Evolutionary conservation across 208 protist species (phyloP).

Genomic region (Trypanosoma vivax): DNA sequence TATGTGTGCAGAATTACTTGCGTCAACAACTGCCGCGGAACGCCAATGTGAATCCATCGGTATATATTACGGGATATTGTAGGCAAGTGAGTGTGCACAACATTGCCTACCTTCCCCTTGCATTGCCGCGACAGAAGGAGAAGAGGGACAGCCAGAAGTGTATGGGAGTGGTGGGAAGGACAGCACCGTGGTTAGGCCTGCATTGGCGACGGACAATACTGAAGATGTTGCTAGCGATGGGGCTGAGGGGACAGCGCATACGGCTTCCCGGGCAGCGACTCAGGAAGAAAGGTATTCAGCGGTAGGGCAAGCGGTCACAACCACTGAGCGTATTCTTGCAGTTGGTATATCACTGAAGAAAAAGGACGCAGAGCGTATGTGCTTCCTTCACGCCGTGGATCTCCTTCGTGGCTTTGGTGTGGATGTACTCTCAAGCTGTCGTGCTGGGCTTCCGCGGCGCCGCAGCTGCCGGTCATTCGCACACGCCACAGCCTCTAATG

Average conservation of each 20-base stretch:
- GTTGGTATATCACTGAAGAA: constrained; percentile 72
- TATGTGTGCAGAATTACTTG: constrained; percentile 64
- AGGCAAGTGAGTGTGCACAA: constrained; percentile 49
- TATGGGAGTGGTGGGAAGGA: neutral
- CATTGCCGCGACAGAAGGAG: constrained; percentile 14
- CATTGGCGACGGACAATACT: neutral
- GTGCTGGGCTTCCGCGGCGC: constrained; percentile 35
- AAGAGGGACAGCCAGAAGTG: neutral
- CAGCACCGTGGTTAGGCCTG: neutral
- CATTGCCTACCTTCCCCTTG: constrained; percentile 60
- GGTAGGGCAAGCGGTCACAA: constrained; percentile 9
- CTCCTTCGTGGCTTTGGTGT: constrained; percentile 37
- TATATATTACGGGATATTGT: constrained; percentile 50
- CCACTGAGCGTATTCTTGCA: constrained; percentile 25
- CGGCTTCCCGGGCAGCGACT: neutral
- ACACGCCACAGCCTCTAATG: neutral
- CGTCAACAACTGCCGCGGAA: constrained; percentile 12
- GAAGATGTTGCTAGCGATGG: neutral
- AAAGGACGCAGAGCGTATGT: constrained; percentile 72
- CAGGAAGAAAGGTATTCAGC: neutral
- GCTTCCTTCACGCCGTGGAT: constrained; percentile 71
- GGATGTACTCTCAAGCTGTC: constrained; percentile 46
- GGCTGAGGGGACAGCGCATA: neutral
- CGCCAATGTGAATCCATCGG: constrained; percentile 21
- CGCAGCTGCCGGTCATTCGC: neutral